Evolutionary conservation across 1,139 yeast genomes (phyloP).

Genomic region (Suhomyces coccinellae): DNA sequence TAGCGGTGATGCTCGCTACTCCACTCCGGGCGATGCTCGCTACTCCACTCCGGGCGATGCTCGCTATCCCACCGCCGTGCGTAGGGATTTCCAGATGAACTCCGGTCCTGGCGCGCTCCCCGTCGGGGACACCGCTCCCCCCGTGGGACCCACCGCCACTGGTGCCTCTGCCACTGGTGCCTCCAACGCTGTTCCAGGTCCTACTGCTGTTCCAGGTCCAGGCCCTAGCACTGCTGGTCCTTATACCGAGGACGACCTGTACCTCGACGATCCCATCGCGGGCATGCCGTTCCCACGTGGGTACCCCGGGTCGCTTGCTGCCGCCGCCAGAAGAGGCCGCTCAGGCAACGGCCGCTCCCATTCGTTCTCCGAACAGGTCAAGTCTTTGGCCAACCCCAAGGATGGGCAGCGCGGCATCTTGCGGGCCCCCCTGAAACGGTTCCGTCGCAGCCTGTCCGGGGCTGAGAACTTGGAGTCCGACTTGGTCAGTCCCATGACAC

Average conservation of each 20-base stretch:
- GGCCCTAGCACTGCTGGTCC: constrained; percentile 30
- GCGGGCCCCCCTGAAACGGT: constrained; percentile 12
- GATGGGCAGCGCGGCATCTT: constrained; percentile 8
- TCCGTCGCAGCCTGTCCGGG: constrained; percentile 19
- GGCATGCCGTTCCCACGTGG: constrained; percentile 18
- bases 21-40: not conserved
- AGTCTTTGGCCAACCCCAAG: constrained; percentile 14
- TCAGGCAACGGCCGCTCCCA: constrained; percentile 30
- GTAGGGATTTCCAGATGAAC: not conserved
- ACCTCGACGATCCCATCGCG: constrained; percentile 20
- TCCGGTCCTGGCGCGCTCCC: not conserved
- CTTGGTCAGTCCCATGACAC: constrained; percentile 34
- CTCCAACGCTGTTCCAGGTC: too few relatives aligned
- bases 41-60: not conserved
- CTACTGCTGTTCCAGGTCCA: too few relatives aligned
- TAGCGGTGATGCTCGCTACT: not conserved
- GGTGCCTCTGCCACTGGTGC: too few relatives aligned
- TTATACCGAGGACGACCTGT: constrained; percentile 22
- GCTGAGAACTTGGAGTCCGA: constrained; percentile 21
- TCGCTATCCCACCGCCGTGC: not conserved
- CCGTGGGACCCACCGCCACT: too few relatives aligned
- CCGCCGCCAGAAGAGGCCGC: constrained; percentile 22
- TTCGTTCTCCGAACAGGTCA: constrained; percentile 27
- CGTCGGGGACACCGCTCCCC: too few relatives aligned
- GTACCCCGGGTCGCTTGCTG: constrained; percentile 17